Conservation (phyloP, 2,329 filamentous ascomycete genomes). For the Sporothrix pseudoabietina region DNA sequence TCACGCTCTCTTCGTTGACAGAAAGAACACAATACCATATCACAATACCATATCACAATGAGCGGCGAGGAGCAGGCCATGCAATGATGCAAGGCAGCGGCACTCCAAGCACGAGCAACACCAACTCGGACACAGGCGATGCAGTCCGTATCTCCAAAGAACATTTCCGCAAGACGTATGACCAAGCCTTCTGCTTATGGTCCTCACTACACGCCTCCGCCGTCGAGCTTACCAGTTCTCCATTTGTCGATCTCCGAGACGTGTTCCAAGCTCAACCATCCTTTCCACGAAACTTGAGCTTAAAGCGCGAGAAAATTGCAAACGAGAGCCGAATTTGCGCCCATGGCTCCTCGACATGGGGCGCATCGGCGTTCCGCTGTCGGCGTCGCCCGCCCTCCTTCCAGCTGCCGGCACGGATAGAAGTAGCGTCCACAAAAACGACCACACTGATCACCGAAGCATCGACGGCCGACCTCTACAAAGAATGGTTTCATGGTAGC, state of each 20-base stretch:
- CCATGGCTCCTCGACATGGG: conserved; percentile 25
- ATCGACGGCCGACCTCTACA: conserved; percentile 8
- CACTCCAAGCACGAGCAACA: background rate
- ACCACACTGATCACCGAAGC: conserved; percentile 16
- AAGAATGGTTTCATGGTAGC: conserved; percentile 21
- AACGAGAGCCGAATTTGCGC: conserved; percentile 27
- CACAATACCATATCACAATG: background rate
- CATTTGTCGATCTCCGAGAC: conserved; percentile 33
- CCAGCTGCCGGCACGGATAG: conserved; percentile 25
- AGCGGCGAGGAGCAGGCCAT: conserved; percentile 10
- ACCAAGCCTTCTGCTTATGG: conserved; percentile 21
- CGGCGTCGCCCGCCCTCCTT: conserved; percentile 20
- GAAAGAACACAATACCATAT: background rate
- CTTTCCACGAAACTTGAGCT: conserved; percentile 26
- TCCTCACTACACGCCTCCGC: conserved; percentile 20
- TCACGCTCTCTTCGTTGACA: background rate
- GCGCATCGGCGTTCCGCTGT: conserved; percentile 2
- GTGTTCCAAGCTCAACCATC: conserved; percentile 14
- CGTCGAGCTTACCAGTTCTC: conserved; percentile 20
- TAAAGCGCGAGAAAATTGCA: conserved; percentile 22
- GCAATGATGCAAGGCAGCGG: background rate
- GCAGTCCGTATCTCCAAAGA: conserved; percentile 22
- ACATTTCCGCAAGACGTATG: conserved; percentile 14
- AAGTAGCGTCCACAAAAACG: conserved; percentile 26
- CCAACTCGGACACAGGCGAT: conserved; percentile 16